These are phyloP conservation scores for Cryoendolithus antarcticus DNA, from an alignment of 2,329 filamentous ascomycete species.

Conservation along the genomic window DNA sequence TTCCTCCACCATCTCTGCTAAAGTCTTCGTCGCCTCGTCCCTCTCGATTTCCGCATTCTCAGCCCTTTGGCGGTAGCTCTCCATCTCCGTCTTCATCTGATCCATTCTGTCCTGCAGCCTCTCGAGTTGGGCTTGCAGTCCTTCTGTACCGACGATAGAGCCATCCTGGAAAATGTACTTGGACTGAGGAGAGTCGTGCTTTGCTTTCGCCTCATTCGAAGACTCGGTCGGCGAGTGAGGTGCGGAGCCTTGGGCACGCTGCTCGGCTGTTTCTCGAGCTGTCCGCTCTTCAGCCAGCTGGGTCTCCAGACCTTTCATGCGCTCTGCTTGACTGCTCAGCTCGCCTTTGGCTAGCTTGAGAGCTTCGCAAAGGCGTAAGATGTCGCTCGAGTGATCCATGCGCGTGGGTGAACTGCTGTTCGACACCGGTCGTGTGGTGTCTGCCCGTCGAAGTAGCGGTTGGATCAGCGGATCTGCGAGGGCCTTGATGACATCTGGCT, in stretches of 20 bases:
- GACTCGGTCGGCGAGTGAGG: too few species aligned
- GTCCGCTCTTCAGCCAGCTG: constrained; percentile 66
- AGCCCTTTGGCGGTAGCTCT: constrained; percentile 63
- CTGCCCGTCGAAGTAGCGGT: constrained; percentile 59
- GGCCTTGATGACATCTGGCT: constrained; percentile 57
- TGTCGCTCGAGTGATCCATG: constrained; percentile 54
- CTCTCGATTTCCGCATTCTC: constrained; percentile 68
- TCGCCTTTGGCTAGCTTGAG: constrained; percentile 75
- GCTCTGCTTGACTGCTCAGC: constrained; percentile 67
- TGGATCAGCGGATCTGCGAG: constrained; percentile 34
- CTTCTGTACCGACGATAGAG: constrained; percentile 7
- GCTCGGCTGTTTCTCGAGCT: constrained; percentile 74
- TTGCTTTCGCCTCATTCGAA: constrained; percentile 1
- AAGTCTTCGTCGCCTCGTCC: constrained; percentile 55
- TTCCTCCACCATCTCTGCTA: constrained; percentile 79
- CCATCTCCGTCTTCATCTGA: constrained; percentile 67
- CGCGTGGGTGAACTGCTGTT: constrained; percentile 47
- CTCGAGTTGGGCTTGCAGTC: constrained; percentile 61
- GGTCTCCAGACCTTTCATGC: constrained; percentile 70
- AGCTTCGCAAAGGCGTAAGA: constrained; percentile 73
- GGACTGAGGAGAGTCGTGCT: not conserved
- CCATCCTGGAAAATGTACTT: constrained; percentile 11
- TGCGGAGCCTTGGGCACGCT: constrained; percentile 46
- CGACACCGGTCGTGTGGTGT: constrained; percentile 57
- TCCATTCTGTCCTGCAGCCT: constrained; percentile 68